Conservation (phyloP, 164 flowering plant species). For the Magnolia sinica region DNA sequence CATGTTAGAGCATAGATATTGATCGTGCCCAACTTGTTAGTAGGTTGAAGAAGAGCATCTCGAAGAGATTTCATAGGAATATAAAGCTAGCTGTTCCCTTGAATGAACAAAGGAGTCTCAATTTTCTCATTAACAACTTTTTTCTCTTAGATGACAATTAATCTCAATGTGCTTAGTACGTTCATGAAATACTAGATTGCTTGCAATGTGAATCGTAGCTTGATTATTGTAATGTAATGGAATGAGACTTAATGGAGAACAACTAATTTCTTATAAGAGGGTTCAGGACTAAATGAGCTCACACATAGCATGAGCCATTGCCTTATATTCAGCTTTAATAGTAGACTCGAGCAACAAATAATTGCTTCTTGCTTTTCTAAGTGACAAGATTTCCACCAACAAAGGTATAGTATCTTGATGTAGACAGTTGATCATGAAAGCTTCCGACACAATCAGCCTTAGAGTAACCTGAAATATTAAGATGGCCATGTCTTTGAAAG, state of each 20-base stretch:
- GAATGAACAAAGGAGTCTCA: not conserved
- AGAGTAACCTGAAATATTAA: too few species aligned
- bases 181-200: not conserved
- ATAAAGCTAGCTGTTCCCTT: not conserved
- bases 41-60: not conserved
- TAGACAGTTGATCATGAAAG: too few species aligned
- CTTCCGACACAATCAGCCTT: too few species aligned
- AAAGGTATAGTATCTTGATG: too few species aligned
- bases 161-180: not conserved
- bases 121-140: not conserved
- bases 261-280: not conserved
- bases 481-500: too few species aligned
- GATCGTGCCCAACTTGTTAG: not conserved
- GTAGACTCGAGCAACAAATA: too few species aligned
- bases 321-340: not conserved
- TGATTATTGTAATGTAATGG: not conserved
- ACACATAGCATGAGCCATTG: not conserved
- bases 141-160: not conserved
- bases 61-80: not conserved
- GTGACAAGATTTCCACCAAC: too few species aligned
- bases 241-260: not conserved
- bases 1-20: not conserved
- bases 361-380: too few species aligned
- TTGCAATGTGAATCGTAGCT: not conserved
- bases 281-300: not conserved